These are phyloP conservation scores for Staphylotrichum tortipilum DNA, from an alignment of 495 filamentous ascomycete genomes.

Conservation along the genomic window DNA sequence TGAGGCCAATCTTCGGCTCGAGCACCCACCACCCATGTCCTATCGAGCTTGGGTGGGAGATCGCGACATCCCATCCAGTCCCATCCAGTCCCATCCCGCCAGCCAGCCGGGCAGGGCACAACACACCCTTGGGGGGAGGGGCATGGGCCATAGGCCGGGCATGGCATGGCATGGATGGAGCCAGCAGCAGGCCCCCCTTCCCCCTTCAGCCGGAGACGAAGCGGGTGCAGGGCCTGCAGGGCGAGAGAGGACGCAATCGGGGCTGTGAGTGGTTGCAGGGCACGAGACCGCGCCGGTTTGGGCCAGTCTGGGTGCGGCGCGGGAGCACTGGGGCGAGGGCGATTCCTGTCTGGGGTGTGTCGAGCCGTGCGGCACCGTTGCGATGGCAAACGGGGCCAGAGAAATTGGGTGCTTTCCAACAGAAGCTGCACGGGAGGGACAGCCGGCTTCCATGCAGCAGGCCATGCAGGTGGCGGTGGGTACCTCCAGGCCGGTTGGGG, in stretches of 20 bases:
- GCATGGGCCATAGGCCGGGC: no score
- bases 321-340: slow-evolving; percentile 16
- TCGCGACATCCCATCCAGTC: slow-evolving; percentile 22
- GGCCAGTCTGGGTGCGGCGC: slow-evolving; percentile 21
- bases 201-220: slow-evolving; percentile 17
- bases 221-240: slow-evolving; percentile 7
- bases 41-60: slow-evolving; percentile 19
- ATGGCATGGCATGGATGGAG: slow-evolving; percentile 8
- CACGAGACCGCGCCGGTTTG: slow-evolving; percentile 2
- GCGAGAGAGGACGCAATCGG: slow-evolving; percentile 3
- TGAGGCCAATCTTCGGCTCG: slow-evolving; percentile 20
- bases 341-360: slow-evolving; percentile 17
- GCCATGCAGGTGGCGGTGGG: slow-evolving; percentile 11
- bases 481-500: neutral
- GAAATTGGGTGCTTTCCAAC: slow-evolving; percentile 12
- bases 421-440: slow-evolving; percentile 12
- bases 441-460: slow-evolving; percentile 20
- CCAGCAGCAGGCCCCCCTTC: no score
- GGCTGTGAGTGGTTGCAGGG: no score
- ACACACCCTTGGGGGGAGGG: no score
- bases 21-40: slow-evolving; percentile 23
- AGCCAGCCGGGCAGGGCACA: no score
- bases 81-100: no score
- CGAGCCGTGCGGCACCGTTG: slow-evolving; percentile 18
- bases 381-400: slow-evolving; percentile 10